Conservation (phyloP, 176 grass and related monocot genomes). For the Avena sativa region DNA sequence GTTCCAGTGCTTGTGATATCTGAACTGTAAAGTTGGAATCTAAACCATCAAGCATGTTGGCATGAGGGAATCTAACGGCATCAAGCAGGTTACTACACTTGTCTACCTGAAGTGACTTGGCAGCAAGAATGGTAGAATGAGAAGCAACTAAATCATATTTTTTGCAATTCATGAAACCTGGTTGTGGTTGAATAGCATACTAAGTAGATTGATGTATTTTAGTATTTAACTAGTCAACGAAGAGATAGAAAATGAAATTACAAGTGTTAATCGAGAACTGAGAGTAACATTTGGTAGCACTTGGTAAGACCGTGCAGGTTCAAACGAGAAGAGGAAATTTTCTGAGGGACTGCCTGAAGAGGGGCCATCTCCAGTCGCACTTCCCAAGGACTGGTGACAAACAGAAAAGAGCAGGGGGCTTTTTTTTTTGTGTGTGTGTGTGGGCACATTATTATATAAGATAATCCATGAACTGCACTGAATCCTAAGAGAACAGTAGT, state of each 20-base stretch:
- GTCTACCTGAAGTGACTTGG: neutral
- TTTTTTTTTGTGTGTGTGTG: neutral
- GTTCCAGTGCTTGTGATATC: slow-evolving; percentile 11
- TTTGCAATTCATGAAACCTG: neutral
- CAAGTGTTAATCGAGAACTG: slow-evolving; percentile 3
- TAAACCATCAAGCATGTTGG: slow-evolving; percentile 5
- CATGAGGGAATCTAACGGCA: slow-evolving; percentile 22
- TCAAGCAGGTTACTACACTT: slow-evolving; percentile 12
- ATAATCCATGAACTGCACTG: slow-evolving; percentile 10
- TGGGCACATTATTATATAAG: neutral
- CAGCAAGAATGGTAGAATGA: neutral
- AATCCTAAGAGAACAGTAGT: slow-evolving; percentile 19
- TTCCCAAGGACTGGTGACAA: neutral
- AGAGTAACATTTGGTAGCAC: neutral
- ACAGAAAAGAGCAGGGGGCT: neutral
- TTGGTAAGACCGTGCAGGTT: neutral
- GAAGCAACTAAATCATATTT: neutral
- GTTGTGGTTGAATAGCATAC: neutral
- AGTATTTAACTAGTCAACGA: neutral
- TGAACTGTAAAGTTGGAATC: slow-evolving; percentile 24
- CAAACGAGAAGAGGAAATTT: neutral
- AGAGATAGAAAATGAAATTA: neutral
- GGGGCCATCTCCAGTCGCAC: neutral
- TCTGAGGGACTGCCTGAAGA: neutral
- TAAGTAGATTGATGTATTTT: slow-evolving; percentile 1